Conservation (phyloP, 306 rosid species). For the Oxytropis ochrocephala region DNA sequence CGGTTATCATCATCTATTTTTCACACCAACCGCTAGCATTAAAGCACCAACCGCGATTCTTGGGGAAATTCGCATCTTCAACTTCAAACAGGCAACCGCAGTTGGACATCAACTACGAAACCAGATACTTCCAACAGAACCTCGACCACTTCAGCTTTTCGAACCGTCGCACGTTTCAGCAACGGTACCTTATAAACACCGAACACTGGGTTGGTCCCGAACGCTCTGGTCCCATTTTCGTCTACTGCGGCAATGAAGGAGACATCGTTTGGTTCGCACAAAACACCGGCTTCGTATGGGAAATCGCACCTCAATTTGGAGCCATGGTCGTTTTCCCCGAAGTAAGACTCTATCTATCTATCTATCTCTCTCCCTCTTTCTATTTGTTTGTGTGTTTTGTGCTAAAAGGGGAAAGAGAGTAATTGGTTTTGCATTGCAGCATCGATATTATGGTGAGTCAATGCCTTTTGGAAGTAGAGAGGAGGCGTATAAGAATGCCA, state of each 20-base stretch:
- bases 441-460: slow-evolving; percentile 78
- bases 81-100: not conserved
- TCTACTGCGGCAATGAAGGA: slow-evolving; percentile 94
- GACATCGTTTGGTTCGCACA: slow-evolving; percentile 81
- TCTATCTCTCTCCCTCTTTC: not conserved
- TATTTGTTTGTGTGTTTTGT: not conserved
- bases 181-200: slow-evolving; percentile 74
- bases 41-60: slow-evolving; percentile 37
- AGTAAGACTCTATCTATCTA: slow-evolving; percentile 39
- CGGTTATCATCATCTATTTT: not conserved
- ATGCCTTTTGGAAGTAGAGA: slow-evolving; percentile 57
- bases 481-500: slow-evolving; percentile 66
- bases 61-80: slow-evolving; percentile 30
- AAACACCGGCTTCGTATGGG: slow-evolving; percentile 81
- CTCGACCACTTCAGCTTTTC: slow-evolving; percentile 84
- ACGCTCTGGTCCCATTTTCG: slow-evolving; percentile 61
- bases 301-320: slow-evolving; percentile 70
- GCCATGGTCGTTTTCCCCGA: slow-evolving; percentile 88
- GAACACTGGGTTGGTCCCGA: slow-evolving; percentile 56
- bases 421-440: slow-evolving; percentile 27
- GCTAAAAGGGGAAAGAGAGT: not conserved
- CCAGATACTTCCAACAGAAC: slow-evolving; percentile 52
- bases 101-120: slow-evolving; percentile 38
- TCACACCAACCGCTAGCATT: slow-evolving; percentile 20
- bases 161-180: slow-evolving; percentile 45